phyloP scores from a whole-genome alignment of 192 early-diverging fungal species.

The Oehlia diaphana region DNA sequence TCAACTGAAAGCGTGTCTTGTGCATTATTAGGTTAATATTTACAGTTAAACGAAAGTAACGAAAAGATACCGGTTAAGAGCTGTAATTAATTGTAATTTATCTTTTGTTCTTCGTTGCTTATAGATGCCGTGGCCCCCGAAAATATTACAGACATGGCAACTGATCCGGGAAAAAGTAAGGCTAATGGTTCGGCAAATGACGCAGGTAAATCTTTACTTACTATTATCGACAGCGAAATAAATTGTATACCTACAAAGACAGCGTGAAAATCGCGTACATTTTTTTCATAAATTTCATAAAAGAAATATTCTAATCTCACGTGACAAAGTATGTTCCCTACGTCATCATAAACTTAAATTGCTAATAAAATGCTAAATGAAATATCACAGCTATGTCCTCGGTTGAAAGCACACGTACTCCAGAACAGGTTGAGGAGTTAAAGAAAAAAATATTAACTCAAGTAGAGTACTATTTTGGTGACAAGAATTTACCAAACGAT shows the following conservation, averaged over 20 bases:
- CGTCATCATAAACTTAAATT: neutral
- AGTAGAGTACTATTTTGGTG: slow-evolving; percentile 67
- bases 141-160: neutral
- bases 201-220: too few relatives aligned
- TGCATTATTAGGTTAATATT: neutral
- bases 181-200: neutral
- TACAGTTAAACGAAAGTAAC: neutral
- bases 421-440: slow-evolving; percentile 22
- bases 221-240: too few relatives aligned
- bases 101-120: neutral
- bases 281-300: too few relatives aligned
- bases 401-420: neutral
- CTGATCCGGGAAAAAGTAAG: neutral
- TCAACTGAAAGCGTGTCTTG: neutral
- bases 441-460: slow-evolving; percentile 58
- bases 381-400: neutral
- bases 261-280: too few relatives aligned
- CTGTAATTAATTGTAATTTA: neutral
- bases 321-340: too few relatives aligned
- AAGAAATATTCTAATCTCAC: too few relatives aligned
- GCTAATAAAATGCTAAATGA: neutral
- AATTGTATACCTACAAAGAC: too few relatives aligned
- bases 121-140: neutral
- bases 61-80: neutral
- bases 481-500: slow-evolving; percentile 58